Evolutionary conservation across 1,284 basidiomycete species (phyloP), one percentile per base, ranked within the genome.

Genomic region (Puccinia coronata): DNA sequence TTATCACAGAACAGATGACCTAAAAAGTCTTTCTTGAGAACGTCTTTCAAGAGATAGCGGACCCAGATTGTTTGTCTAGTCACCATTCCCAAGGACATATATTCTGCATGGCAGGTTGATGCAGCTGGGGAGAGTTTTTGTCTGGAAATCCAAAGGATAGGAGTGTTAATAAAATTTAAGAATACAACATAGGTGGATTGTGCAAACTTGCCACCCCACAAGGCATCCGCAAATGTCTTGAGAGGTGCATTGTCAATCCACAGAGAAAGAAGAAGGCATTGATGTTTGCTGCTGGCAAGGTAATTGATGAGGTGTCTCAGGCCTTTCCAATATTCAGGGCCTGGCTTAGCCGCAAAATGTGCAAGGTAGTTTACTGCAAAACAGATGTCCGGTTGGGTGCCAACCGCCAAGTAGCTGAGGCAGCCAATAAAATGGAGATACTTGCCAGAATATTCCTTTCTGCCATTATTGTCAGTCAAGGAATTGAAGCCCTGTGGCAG

Each of bases 71-170:
- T 39, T 14, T 61, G 23, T 25, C 74, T 63, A 31, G 61, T 55
- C 41, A 34, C 73, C 3, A 55, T n/a, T 9, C 53, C 73, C 53
- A 75, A 43, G 16, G 73, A 53, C 55, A 75, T 75, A n/a, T 59
- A 75, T 28, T 75, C 73, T 6, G 73, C 73, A 75, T 75, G 73
- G 41, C 73, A 75, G 1, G 53, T 75, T 20, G 73, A 75, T 2
- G 73, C 11, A 20, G 73, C 73, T 8, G 61, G 31, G 16, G 16
- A 25, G n/a, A 16, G 34, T 31, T 57, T 51, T 31, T 53, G 49
- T 25, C 47, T 55, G 2, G 72, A 5, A 4, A 41, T 36, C 72
- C 53, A 75, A 59, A 55, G 25, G 2, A 61, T 25, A 2, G 73
- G 55, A n/a, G 31, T 61, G 18, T 28, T 28, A 2, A 61, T 31